Evolutionary conservation across 768 basidiomycete genomes (phyloP).

Genomic region (Tulasnella sp.): DNA sequence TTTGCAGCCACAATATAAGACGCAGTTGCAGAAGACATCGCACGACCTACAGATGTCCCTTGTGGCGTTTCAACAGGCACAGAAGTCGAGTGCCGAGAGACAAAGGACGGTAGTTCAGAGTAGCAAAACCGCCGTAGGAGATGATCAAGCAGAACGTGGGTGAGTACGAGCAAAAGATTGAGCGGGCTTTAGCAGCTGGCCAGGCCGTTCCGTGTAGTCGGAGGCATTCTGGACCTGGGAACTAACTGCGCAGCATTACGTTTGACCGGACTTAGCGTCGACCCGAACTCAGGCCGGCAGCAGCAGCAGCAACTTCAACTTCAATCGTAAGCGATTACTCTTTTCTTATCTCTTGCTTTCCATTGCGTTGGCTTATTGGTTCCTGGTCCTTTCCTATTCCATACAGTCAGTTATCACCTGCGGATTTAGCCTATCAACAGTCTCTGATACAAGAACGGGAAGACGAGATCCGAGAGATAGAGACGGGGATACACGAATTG

Average conservation of each 20-base stretch:
- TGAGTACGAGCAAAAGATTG: too few relatives aligned
- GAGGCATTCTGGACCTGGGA: too few relatives aligned
- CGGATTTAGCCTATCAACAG: constrained; percentile 93
- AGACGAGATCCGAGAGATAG: constrained; percentile 89
- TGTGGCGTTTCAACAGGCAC: constrained; percentile 83
- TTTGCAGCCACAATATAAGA: constrained; percentile 63
- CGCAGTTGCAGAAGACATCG: constrained; percentile 80
- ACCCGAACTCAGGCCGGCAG: constrained; percentile 9
- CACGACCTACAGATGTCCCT: constrained; percentile 86
- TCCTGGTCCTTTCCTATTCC: too few relatives aligned
- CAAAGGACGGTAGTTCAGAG: constrained; percentile 83
- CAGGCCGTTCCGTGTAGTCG: neutral
- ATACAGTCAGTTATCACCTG: constrained; percentile 58
- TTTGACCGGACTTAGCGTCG: neutral
- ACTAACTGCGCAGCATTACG: neutral
- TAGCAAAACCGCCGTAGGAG: constrained; percentile 75
- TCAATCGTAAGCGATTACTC: neutral
- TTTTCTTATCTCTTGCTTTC: neutral
- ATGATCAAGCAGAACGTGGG: constrained; percentile 34
- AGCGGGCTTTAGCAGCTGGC: neutral
- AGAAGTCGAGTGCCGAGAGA: constrained; percentile 78
- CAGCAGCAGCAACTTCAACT: constrained; percentile 18
- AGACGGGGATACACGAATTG: constrained; percentile 90
- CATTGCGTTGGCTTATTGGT: too few relatives aligned
- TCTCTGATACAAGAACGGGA: constrained; percentile 91